A percentile compares a stretch with the other conserved stretches of the same genome.
Evolutionary conservation across 192 early-diverging fungal species (phyloP).

Genomic region (Lobosporangium transversale): DNA sequence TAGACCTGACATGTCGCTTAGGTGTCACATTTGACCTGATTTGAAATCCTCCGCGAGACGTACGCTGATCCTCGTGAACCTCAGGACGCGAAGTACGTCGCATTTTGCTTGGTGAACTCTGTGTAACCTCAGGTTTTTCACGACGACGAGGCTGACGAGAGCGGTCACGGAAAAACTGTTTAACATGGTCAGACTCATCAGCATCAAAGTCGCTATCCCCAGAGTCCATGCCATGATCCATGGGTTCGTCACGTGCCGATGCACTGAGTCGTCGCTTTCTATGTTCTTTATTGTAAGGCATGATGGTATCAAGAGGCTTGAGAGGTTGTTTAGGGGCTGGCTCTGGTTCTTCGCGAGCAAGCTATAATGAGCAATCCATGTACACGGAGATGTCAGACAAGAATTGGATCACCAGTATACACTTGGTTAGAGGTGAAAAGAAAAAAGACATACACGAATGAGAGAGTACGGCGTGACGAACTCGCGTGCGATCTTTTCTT

Average conservation of each 20-base stretch:
- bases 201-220: conserved; percentile 19
- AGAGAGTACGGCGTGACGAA: conserved; percentile 7
- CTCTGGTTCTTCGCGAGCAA: not conserved
- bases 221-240: conserved; percentile 16
- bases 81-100: conserved; percentile 7
- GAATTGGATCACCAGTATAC: no score
- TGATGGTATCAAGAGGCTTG: conserved; percentile 16
- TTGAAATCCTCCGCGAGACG: conserved; percentile 20
- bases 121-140: not conserved
- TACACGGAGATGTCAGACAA: no score
- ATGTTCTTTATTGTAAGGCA: conserved; percentile 15
- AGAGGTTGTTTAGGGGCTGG: not conserved
- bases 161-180: not conserved
- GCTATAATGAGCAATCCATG: no score
- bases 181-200: conserved; percentile 9
- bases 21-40: conserved; percentile 16
- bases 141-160: not conserved
- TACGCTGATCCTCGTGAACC: conserved; percentile 9
- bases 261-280: not conserved
- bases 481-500: conserved; percentile 10
- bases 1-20: conserved; percentile 15
- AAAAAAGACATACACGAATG: conserved; percentile 13
- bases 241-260: not conserved
- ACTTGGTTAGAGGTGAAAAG: no score
- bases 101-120: not conserved